Evolutionary conservation across 2,329 filamentous ascomycete genomes (phyloP).

Genomic region (Neospermospora avenae): DNA sequence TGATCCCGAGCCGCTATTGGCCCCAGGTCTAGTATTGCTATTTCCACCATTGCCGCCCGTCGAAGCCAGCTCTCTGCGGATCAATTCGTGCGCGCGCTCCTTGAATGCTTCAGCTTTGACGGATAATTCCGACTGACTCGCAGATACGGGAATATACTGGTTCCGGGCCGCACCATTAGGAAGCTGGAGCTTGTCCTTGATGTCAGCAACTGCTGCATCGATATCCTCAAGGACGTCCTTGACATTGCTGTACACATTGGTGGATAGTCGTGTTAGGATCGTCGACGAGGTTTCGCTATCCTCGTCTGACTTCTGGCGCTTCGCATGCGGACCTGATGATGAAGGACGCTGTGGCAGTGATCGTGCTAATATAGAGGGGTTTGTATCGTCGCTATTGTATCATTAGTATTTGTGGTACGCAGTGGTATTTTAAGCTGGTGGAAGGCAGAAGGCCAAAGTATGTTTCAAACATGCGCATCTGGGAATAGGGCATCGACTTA

Average conservation of each 20-base stretch:
- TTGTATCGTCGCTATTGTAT: constrained; percentile 50
- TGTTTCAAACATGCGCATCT: neutral
- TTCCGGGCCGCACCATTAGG: constrained; percentile 31
- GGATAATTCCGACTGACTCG: constrained; percentile 26
- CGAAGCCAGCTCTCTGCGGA: constrained; percentile 58
- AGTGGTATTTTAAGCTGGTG: neutral
- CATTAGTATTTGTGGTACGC: constrained; percentile 27
- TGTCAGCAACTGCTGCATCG: constrained; percentile 45
- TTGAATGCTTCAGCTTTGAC: constrained; percentile 46
- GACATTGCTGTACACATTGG: constrained; percentile 54
- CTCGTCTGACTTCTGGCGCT: constrained; percentile 57
- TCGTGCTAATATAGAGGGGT: constrained; percentile 53
- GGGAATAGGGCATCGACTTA: constrained; percentile 31
- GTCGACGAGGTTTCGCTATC: constrained; percentile 41
- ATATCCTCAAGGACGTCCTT: constrained; percentile 63
- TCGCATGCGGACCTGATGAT: constrained; percentile 52
- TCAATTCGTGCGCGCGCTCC: constrained; percentile 58
- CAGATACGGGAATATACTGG: constrained; percentile 24
- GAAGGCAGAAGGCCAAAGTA: neutral
- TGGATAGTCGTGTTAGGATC: constrained; percentile 32
- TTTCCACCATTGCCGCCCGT: constrained; percentile 35
- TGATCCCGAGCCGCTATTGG: constrained; percentile 20
- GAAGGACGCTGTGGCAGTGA: constrained; percentile 44
- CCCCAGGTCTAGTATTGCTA: constrained; percentile 8
- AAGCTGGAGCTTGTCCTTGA: constrained; percentile 46